A percentile compares a stretch with the other conserved stretches of the same genome.
These are phyloP conservation scores for Beauveria sp. DNA, from an alignment of 2,329 filamentous ascomycete species.

Conservation along the genomic window DNA sequence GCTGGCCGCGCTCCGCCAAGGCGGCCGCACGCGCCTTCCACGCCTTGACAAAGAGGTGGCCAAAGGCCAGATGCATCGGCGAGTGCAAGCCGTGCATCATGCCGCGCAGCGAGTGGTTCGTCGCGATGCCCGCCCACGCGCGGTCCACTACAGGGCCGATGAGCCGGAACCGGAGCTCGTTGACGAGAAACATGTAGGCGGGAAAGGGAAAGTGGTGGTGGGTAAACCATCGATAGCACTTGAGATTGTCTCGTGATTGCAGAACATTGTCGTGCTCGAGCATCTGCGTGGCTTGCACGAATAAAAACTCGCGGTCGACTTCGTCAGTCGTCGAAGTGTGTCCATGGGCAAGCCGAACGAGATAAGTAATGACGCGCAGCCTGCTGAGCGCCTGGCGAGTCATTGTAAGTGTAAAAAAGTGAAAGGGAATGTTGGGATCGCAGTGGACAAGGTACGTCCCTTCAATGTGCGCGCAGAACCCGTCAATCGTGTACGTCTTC, in stretches of 20 bases:
- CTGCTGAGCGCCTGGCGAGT: conserved; percentile 49
- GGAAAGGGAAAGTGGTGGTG: conserved; percentile 53
- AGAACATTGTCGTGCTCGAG: conserved; percentile 53
- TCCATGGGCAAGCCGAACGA: conserved; percentile 39
- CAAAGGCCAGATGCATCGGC: conserved; percentile 51
- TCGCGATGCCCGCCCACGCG: conserved; percentile 49
- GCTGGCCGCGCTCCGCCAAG: conserved; percentile 35
- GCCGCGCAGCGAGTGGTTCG: conserved; percentile 46
- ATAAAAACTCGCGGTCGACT: conserved; percentile 43
- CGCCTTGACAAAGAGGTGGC: conserved; percentile 51
- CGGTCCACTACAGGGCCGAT: conserved; percentile 49
- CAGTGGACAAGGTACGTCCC: conserved; percentile 48
- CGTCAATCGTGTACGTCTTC: conserved; percentile 41
- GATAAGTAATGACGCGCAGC: conserved; percentile 46
- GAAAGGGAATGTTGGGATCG: conserved; percentile 50
- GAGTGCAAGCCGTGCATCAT: conserved; percentile 42
- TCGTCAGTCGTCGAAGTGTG: conserved; percentile 32
- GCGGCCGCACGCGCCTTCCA: conserved; percentile 51
- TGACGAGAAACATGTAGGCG: conserved; percentile 52
- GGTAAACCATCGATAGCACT: conserved; percentile 51
- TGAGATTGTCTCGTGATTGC: conserved; percentile 41
- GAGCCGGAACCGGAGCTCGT: conserved; percentile 44
- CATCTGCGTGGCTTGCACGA: conserved; percentile 48
- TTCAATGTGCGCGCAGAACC: conserved; percentile 48
- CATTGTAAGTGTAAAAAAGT: conserved; percentile 52